Conservation (phyloP, 495 filamentous ascomycete species). For the Hyaloscypha hepaticicola region DNA sequence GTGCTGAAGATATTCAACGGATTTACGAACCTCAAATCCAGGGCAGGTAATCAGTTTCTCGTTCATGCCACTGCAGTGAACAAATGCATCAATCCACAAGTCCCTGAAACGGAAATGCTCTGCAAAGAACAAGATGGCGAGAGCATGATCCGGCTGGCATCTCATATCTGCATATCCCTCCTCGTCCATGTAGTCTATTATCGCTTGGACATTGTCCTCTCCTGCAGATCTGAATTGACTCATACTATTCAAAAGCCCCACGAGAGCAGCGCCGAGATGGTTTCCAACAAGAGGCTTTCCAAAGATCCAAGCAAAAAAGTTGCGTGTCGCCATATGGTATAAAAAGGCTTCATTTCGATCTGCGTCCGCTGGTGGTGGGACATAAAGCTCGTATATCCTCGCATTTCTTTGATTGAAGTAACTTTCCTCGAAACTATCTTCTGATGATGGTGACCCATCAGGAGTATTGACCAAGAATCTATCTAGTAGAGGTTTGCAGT, state of each 20-base stretch:
- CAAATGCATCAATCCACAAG: slow-evolving; percentile 63
- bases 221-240: slow-evolving; percentile 46
- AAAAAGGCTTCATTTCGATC: slow-evolving; percentile 49
- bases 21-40: slow-evolving; percentile 53
- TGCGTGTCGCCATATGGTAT: slow-evolving; percentile 64
- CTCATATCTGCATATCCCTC: slow-evolving; percentile 61
- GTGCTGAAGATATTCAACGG: not conserved
- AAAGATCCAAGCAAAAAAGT: slow-evolving; percentile 66
- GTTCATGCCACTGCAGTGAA: slow-evolving; percentile 67
- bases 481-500: slow-evolving; percentile 47
- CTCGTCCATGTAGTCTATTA: slow-evolving; percentile 56
- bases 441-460: slow-evolving; percentile 17
- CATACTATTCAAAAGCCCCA: slow-evolving; percentile 58
- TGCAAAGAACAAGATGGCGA: slow-evolving; percentile 60
- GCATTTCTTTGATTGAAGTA: slow-evolving; percentile 24
- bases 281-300: slow-evolving; percentile 59
- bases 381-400: slow-evolving; percentile 55
- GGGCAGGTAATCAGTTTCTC: slow-evolving; percentile 46
- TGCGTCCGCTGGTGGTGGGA: slow-evolving; percentile 53
- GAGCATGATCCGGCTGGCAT: slow-evolving; percentile 57
- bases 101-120: slow-evolving; percentile 54
- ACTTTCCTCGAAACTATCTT: slow-evolving; percentile 12
- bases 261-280: slow-evolving; percentile 54
- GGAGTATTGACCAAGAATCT: slow-evolving; percentile 47
- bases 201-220: slow-evolving; percentile 46